Conservation (phyloP, 192 early-diverging fungal species). For the Dimargaris verticillata region DNA sequence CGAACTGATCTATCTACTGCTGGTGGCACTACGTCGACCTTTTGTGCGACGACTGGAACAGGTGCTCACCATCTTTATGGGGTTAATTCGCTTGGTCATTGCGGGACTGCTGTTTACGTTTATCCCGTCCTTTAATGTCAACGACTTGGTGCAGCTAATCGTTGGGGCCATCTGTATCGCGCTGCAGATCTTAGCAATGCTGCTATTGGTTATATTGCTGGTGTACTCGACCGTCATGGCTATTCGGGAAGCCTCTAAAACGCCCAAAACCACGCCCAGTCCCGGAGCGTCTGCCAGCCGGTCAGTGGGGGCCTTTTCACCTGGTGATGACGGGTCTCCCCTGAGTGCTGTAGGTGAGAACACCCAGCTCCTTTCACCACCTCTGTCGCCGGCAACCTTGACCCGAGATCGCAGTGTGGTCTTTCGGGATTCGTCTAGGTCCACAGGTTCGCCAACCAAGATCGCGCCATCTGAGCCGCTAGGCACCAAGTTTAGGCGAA, state of each 20-base stretch:
- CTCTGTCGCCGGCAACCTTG: too few relatives aligned
- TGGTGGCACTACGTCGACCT: neutral
- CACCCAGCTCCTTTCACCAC: too few relatives aligned
- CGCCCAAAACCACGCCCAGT: too few relatives aligned
- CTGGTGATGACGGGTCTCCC: too few relatives aligned
- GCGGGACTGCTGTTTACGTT: conserved; percentile 3
- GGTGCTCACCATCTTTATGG: neutral
- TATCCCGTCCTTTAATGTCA: neutral
- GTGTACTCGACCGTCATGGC: neutral
- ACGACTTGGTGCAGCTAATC: neutral
- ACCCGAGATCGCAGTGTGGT: too few relatives aligned
- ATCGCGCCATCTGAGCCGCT: too few relatives aligned
- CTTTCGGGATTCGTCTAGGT: too few relatives aligned
- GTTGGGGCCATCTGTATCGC: neutral
- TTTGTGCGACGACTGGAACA: conserved; percentile 7
- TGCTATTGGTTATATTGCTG: neutral
- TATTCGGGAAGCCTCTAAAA: neutral
- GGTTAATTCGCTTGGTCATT: neutral
- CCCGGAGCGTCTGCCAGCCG: too few relatives aligned
- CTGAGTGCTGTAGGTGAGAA: too few relatives aligned
- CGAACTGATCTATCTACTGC: neutral
- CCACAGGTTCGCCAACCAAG: too few relatives aligned
- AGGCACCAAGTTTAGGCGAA: too few relatives aligned
- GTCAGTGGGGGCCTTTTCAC: too few relatives aligned
- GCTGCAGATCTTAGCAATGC: neutral